Evolutionary conservation across 495 filamentous ascomycete species (phyloP), one percentile per base, ranked within the genome.

Genomic region (Staphylotrichum longicolle): DNA sequence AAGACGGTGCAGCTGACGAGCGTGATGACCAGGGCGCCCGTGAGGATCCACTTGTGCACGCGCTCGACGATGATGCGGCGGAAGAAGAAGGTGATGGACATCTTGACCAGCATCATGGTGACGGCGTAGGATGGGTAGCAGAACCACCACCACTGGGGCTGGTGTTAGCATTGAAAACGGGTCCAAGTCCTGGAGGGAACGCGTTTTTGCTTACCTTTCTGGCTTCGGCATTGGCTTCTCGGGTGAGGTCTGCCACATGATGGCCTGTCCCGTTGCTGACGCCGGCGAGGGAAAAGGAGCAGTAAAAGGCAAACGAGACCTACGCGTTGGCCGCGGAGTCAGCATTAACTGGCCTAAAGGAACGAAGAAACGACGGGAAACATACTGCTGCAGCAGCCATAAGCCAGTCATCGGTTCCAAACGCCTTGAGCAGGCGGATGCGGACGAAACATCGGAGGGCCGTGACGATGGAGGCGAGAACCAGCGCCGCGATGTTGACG

Each of bases 1-100:
- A 71, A 81, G 39, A 57, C 64, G 7, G 57, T 14, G 48, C 72
- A 64, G 41, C 71, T 76, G 57, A 78, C 6, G 11, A 68, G 63
- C 1, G 72, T 67, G 4, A 69, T 58, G 11, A 47, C 27, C 39
- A 75, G 67, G 2, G 69, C 52, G 0, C 63, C 40, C 41, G 65
- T 66, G 54, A 81, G 73, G 54, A 76, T 73, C 61, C 66, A 63
- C 41, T 70, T 69, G 58, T 82, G 78, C 10, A 65, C n/a, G n/a
- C 50, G 62, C 12, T 65, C 55, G 14, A 77, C 65, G 32, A 76
- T 66, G 15, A 82, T 66, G 46, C 79, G 73, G 7, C 80, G 72
- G 12, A 81, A 68, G 65, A 80, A 77, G 58, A 74, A 60, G 48
- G 69, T 76, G 57, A 82, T 74, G 40, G 74, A 72, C 39, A 77